Evolutionary conservation across 805 yeast genomes (phyloP), one percentile per base, ranked within the genome.

Genomic region (Pichia exigua): DNA sequence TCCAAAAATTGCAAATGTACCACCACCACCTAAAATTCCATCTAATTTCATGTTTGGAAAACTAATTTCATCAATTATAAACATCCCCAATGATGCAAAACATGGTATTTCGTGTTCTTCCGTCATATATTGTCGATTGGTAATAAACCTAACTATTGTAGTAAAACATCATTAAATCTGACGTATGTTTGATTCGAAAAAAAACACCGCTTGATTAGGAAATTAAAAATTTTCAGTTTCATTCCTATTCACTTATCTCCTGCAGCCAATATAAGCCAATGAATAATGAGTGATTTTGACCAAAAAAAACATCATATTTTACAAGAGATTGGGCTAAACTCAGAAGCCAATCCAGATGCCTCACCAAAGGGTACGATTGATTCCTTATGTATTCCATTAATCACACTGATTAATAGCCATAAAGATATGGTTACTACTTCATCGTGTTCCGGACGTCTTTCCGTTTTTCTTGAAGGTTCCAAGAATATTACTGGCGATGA

Each of bases 311-410:
- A 57, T 13, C 61, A 70, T 42, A 78, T 85, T 8, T 64, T 84
- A 10, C 57, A 64, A n/a, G 85, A 80, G 47, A 82, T 85, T 9
- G 60, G 64, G 1, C 62, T 69, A 3, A 79, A 73, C 10, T 64
- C 70, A 8, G 71, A 66, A 2, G 65, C 63, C 0, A 64, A 69
- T 13, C 81, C 79, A 4, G 92, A 85, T 65, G 71, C 81, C n/a
- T 85, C 95, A 2, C 96, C 96, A 17, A 90, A 89, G 61, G 96
- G 96, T 1, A 76, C 88, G 2, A 82, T 88, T n/a, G 96, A 89
- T 66, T 79, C 69, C 46, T 69, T 77, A 21, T 83, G 95, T 59
- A 61, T 83, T 13, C 95, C 96, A 2, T 74, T 89, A 20, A 87
- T 89, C 54, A 66, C 78, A 17, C 63, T 82, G 17, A 83, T 89